Conservation (phyloP, 2,329 filamentous ascomycete genomes). For the Westerdykella ornata region DNA sequence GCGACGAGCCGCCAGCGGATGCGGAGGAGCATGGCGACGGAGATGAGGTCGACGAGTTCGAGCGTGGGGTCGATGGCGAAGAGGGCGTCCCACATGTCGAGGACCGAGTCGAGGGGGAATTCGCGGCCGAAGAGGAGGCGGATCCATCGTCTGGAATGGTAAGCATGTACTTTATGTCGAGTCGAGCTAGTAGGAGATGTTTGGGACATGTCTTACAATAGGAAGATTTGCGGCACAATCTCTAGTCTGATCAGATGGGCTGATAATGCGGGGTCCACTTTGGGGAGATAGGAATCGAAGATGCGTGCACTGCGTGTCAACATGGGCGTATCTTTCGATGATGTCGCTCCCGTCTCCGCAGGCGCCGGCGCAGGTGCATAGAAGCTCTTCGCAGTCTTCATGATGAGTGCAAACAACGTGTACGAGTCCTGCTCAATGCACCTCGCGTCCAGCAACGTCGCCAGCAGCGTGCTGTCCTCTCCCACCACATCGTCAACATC, state of each 20-base stretch:
- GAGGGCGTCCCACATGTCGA: constrained; percentile 83
- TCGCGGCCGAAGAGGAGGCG: constrained; percentile 87
- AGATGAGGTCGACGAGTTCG: constrained; percentile 81
- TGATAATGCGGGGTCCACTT: constrained; percentile 76
- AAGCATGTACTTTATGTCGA: neutral
- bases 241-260: constrained; percentile 75
- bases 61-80: constrained; percentile 79
- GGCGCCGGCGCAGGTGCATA: constrained; percentile 73
- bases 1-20: constrained; percentile 85
- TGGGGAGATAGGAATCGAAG: constrained; percentile 71
- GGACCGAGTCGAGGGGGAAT: constrained; percentile 77
- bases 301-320: constrained; percentile 80
- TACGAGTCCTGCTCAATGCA: constrained; percentile 91
- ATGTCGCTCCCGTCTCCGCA: constrained; percentile 30
- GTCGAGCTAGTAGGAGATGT: neutral
- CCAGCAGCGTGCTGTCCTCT: constrained; percentile 36
- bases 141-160: constrained; percentile 68
- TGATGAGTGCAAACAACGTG: constrained; percentile 74
- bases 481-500: neutral
- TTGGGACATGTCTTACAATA: constrained; percentile 59
- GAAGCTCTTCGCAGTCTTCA: constrained; percentile 80
- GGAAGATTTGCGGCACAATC: constrained; percentile 90
- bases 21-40: constrained; percentile 84
- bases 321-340: constrained; percentile 56
- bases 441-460: constrained; percentile 57